These are phyloP conservation scores for Oryza longistaminata DNA, from an alignment of 176 grass and related monocot species.

Conservation along the genomic window DNA sequence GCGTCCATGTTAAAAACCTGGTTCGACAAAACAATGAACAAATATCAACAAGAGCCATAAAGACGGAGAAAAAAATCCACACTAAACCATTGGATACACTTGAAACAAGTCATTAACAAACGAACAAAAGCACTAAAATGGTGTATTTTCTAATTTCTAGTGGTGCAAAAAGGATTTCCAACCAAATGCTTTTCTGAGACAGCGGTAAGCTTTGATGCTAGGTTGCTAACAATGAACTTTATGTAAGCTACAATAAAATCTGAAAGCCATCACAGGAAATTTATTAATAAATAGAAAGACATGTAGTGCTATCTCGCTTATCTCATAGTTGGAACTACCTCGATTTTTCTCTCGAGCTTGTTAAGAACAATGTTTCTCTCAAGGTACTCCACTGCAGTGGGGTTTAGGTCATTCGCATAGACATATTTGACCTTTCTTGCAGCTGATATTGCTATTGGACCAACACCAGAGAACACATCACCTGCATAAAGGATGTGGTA, in stretches of 20 bases:
- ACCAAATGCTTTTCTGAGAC: slow-evolving; percentile 6
- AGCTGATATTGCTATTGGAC: slow-evolving; percentile 81
- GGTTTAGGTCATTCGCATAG: slow-evolving; percentile 96
- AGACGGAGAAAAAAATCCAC: background rate
- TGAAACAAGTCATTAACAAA: background rate
- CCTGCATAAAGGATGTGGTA: slow-evolving; percentile 46
- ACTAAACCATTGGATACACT: background rate
- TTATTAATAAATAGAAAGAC: slow-evolving; percentile 6
- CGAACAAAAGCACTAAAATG: background rate
- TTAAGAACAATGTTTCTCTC: slow-evolving; percentile 87
- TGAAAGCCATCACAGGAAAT: background rate
- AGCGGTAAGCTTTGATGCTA: background rate
- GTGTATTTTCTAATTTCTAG: background rate
- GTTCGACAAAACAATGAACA: slow-evolving; percentile 20
- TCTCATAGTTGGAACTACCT: slow-evolving; percentile 48
- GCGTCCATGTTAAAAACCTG: slow-evolving; percentile 94
- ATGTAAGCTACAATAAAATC: background rate
- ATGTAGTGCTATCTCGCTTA: background rate
- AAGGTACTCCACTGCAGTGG: slow-evolving; percentile 79
- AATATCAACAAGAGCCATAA: slow-evolving; percentile 2
- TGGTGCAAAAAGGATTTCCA: background rate
- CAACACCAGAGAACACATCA: slow-evolving; percentile 90
- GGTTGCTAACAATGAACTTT: background rate
- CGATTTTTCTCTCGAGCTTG: slow-evolving; percentile 87
- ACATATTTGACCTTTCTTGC: slow-evolving; percentile 84